Conservation (phyloP, 768 basidiomycete species). For the Candolleomyces eurysporus region DNA sequence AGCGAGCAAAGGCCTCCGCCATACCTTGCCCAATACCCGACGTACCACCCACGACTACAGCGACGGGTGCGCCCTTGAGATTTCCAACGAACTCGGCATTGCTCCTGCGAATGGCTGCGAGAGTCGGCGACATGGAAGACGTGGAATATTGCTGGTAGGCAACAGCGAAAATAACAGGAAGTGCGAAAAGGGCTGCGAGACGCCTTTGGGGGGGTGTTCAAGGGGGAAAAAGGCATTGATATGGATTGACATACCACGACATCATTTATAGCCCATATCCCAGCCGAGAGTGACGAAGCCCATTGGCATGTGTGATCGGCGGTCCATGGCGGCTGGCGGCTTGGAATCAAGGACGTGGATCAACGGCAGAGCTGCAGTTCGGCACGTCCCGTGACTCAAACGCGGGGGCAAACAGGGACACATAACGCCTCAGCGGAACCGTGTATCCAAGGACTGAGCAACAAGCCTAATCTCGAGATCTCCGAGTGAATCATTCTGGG, state of each 20-base stretch:
- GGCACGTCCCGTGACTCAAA: no score
- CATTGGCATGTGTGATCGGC: not conserved
- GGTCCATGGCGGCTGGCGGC: no score
- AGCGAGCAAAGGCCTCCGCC: slow-evolving; percentile 39
- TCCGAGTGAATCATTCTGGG: no score
- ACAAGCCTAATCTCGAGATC: no score
- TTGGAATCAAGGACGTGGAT: no score
- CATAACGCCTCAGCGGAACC: no score
- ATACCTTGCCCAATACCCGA: slow-evolving; percentile 45
- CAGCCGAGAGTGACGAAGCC: not conserved
- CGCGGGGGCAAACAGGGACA: no score
- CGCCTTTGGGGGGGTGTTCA: not conserved
- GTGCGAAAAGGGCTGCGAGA: not conserved
- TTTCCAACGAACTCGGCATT: not conserved
- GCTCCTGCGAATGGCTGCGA: not conserved
- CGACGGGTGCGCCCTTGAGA: slow-evolving; percentile 21
- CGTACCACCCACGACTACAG: slow-evolving; percentile 39
- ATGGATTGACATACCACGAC: not conserved
- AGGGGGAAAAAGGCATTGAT: not conserved
- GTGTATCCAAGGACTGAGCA: no score
- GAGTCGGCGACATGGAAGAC: not conserved
- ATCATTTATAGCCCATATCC: not conserved
- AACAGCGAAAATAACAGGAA: not conserved
- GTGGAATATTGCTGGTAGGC: not conserved
- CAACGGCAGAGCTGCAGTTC: no score